Conservation (phyloP, 202 grass and related monocot genomes). For the Dendrocalamus latiflorus region DNA sequence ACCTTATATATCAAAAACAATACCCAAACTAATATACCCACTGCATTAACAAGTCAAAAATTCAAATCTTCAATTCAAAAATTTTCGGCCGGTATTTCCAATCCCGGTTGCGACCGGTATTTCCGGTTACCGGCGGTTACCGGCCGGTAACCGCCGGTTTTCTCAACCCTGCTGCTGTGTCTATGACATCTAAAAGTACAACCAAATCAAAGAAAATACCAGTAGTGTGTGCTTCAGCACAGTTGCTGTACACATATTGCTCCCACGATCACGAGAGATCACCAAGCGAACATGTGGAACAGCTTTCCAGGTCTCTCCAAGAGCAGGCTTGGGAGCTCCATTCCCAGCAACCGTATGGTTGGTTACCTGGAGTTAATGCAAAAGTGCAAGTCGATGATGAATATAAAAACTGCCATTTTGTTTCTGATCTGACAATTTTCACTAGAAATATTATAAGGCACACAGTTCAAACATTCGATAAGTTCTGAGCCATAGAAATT, state of each 20-base stretch:
- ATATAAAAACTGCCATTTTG: neutral
- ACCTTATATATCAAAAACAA: too few species aligned
- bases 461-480: neutral
- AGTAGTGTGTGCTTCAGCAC: conserved; percentile 68
- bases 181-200: neutral
- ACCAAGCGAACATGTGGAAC: conserved; percentile 79
- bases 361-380: conserved; percentile 45
- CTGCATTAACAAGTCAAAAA: too few species aligned
- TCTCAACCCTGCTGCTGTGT: neutral
- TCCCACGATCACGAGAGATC: conserved; percentile 38
- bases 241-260: conserved; percentile 40
- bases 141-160: too few species aligned
- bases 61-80: too few species aligned
- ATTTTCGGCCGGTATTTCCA: too few species aligned
- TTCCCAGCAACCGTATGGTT: conserved; percentile 81
- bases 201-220: conserved; percentile 33
- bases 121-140: too few species aligned
- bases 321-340: conserved; percentile 58
- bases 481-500: neutral
- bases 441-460: neutral
- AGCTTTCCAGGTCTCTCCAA: conserved; percentile 76
- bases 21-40: too few species aligned
- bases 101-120: too few species aligned
- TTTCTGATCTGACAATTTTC: neutral
- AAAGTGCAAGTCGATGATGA: neutral